Evolutionary conservation across 148 eudicot species (phyloP), one percentile per base, ranked within the genome.

Genomic region (Gaultheria prostrata): DNA sequence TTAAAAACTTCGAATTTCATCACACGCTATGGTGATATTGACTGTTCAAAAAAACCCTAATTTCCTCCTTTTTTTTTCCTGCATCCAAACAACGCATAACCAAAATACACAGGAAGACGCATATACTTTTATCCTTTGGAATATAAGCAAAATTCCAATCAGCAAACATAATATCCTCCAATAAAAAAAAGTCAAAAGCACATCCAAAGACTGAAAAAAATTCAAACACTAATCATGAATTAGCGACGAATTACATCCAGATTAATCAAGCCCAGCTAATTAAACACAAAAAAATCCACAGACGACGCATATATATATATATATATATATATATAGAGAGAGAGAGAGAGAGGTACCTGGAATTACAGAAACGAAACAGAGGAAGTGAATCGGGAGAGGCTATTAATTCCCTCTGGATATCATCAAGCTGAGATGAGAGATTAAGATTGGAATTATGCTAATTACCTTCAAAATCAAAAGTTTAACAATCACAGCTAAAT

Each of bases 311-410:
- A 72, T 8, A 78, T 39, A 39, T 6, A 39, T 39, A 39, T 5
- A 39, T 39, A 39, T 6, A 39, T 39, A 39, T 0, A 35, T 35
- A 35, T 8, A 6, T 2, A 14, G 17, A 18, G 20, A 21, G 21
- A 39, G 3, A 9, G 79, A 43, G 75, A 8, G 57, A 48, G 54
- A 48, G 72, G 56, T 46, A 48, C 83, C 76, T 6, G 45, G 76
- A 67, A 26, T 13, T 39, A 35, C 75, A 67, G 76, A 81, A 67
- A 28, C 43, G 76, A 81, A 80, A 65, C 12, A 10, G 49, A 46
- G 59, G 30, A 81, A 81, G 39, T 49, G 43, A 77, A 77, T 10
- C 56, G 80, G 80, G 76, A 81, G 76, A 65, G 17, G 59, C 57
- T n/a, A 43, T 46, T 45, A 67, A 67, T 45, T n/a, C 3, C 46